Base-by-base conservation (phyloP, 1,284 basidiomycete genomes). In the Kwoniella shivajii region DNA sequence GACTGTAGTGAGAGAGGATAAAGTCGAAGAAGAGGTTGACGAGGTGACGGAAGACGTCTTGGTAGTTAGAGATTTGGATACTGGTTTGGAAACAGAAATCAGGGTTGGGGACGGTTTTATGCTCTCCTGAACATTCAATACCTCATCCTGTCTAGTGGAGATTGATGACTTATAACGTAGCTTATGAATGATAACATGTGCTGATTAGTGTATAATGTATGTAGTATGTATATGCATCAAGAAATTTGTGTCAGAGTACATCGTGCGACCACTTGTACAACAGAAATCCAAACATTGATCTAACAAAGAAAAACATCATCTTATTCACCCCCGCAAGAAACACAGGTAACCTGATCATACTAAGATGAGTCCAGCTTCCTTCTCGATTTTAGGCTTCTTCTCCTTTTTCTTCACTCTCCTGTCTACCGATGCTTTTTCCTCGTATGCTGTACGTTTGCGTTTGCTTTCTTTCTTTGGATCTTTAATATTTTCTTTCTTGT, bases 381-480 rank as follows among this genome's bases (percentile, higher is more conserved):
- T n/a, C n/a, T 47, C 36, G 18, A 37, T 36, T 24, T n/a, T 44
- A 27, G 41, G 11, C 27, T 44, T 33, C 36, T 33, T 50, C 30
- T 39, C 24, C n/a, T 33, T 31, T 57, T n/a, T n/a, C n/a, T n/a
- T n/a, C n/a, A n/a, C 51, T 26, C 39, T 31, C 24, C 24, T 18
- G 27, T 39, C 37, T 16, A 38, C 44, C 22, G 11, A 27, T 6
- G 41, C 34, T 7, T 43, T 18, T 10, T 46, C 39, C 0, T 30
- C 49, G 5, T 33, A 27, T 27, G n/a, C 58, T 16, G 39, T 14
- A 56, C 60, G 54, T 60, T 65, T 49, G 59, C 65, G 29, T 31
- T 51, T 56, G 30, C 33, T 43, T 24, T 50, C 54, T 54, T 56
- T 38, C 20, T 50, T 45, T 39, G 31, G 22, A 14, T 24, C 10